phyloP scores from a whole-genome alignment of 768 basidiomycete species.

The Naematelia aurantialba region DNA sequence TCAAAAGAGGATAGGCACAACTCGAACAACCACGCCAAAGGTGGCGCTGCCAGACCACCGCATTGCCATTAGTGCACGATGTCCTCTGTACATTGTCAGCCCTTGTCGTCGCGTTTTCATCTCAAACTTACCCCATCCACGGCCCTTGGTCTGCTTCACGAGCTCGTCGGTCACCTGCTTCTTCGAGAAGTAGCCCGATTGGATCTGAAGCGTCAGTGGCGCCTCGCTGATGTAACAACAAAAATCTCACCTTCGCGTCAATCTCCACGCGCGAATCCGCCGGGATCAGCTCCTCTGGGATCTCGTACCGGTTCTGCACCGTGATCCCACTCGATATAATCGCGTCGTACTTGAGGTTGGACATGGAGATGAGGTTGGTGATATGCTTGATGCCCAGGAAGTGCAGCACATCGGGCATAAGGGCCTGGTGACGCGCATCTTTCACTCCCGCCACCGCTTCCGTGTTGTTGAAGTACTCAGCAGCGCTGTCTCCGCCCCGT shows the following conservation, averaged over 20 bases:
- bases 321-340: constrained; percentile 84
- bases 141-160: constrained; percentile 34
- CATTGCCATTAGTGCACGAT: no score
- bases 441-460: constrained; percentile 86
- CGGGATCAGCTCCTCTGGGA: constrained; percentile 85
- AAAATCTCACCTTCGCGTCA: constrained; percentile 73
- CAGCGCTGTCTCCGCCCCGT: constrained; percentile 85
- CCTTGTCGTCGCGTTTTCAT: no score
- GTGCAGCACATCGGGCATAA: constrained; percentile 91
- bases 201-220: constrained; percentile 46
- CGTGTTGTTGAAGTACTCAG: constrained; percentile 90
- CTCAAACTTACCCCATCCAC: constrained; percentile 45
- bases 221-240: neutral
- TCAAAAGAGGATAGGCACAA: no score
- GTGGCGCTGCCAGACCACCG: no score
- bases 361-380: constrained; percentile 68
- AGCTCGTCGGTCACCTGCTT: constrained; percentile 59
- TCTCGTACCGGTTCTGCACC: constrained; percentile 71
- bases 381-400: constrained; percentile 91
- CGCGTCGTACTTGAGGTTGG: constrained; percentile 81
- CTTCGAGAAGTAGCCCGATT: constrained; percentile 86
- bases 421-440: constrained; percentile 51
- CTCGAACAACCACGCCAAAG: no score
- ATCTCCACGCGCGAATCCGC: constrained; percentile 79
- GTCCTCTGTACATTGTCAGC: no score